Percentiles rank a stretch among this genome's conserved stretches.
phyloP scores from a whole-genome alignment of 2,329 filamentous ascomycete genomes.

The Huntiella savannae region DNA sequence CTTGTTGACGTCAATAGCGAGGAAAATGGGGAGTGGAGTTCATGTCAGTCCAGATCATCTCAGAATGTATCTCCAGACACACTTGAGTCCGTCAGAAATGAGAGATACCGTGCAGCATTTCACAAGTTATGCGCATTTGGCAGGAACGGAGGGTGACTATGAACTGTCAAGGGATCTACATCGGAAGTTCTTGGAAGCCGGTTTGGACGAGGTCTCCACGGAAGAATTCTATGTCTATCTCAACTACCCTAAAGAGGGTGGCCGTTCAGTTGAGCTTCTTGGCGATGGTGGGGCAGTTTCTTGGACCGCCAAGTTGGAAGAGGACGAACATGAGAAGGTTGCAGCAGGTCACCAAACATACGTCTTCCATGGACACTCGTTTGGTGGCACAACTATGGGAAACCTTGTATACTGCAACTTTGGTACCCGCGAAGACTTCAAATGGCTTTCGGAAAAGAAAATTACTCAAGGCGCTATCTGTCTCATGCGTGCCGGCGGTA shows the following conservation, averaged over 20 bases:
- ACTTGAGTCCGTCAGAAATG: constrained; percentile 51
- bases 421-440: constrained; percentile 69
- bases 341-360: constrained; percentile 48
- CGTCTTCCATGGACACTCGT: constrained; percentile 78
- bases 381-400: constrained; percentile 67
- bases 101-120: constrained; percentile 57
- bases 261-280: constrained; percentile 65
- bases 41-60: constrained; percentile 68
- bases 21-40: constrained; percentile 45
- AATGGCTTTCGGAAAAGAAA: constrained; percentile 47
- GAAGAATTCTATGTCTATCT: constrained; percentile 78
- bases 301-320: constrained; percentile 74
- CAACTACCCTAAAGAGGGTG: constrained; percentile 68
- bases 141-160: constrained; percentile 84
- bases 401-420: constrained; percentile 86
- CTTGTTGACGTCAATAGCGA: constrained; percentile 48
- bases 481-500: constrained; percentile 63
- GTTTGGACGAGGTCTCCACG: constrained; percentile 55
- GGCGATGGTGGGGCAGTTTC: constrained; percentile 39
- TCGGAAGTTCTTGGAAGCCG: constrained; percentile 50
- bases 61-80: constrained; percentile 52
- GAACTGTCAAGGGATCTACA: constrained; percentile 71
- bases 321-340: constrained; percentile 42
- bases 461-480: constrained; percentile 63
- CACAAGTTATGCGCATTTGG: constrained; percentile 73